These are phyloP conservation scores for Maudiozyma bulderi DNA, from an alignment of 805 yeast genomes.

Conservation along the genomic window DNA sequence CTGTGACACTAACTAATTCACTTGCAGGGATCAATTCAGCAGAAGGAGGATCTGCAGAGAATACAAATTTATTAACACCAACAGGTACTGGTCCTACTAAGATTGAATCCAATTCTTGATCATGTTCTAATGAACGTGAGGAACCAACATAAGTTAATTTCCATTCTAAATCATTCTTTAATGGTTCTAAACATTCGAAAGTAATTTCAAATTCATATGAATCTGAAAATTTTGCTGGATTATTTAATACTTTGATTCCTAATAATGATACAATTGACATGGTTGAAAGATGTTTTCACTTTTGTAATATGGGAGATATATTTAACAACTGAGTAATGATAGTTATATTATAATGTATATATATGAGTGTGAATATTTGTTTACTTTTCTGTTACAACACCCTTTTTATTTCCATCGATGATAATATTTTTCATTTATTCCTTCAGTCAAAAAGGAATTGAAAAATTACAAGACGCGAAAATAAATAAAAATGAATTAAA, in stretches of 20 bases:
- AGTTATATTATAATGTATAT: too few relatives aligned
- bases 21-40: slow-evolving; percentile 94
- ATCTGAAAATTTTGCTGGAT: slow-evolving; percentile 89
- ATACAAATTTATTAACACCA: slow-evolving; percentile 86
- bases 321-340: too few relatives aligned
- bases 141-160: slow-evolving; percentile 95
- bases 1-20: slow-evolving; percentile 92
- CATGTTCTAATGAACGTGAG: slow-evolving; percentile 88
- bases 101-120: slow-evolving; percentile 91
- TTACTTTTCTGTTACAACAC: too few relatives aligned
- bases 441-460: too few relatives aligned
- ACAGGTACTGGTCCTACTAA: slow-evolving; percentile 99
- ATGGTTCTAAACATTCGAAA: slow-evolving; percentile 89
- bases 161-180: slow-evolving; percentile 86
- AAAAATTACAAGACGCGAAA: too few relatives aligned
- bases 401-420: too few relatives aligned
- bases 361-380: too few relatives aligned
- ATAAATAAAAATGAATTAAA: too few relatives aligned
- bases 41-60: slow-evolving; percentile 93
- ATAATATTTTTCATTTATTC: too few relatives aligned
- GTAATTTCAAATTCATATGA: slow-evolving; percentile 96
- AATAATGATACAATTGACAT: slow-evolving; percentile 92
- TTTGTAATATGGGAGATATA: background rate
- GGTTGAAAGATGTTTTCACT: slow-evolving; percentile 2
- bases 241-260: slow-evolving; percentile 85